A percentile compares a stretch with the other conserved stretches of the same genome.
phyloP scores from a whole-genome alignment of 805 yeast genomes.

The Lachancea cidri region DNA sequence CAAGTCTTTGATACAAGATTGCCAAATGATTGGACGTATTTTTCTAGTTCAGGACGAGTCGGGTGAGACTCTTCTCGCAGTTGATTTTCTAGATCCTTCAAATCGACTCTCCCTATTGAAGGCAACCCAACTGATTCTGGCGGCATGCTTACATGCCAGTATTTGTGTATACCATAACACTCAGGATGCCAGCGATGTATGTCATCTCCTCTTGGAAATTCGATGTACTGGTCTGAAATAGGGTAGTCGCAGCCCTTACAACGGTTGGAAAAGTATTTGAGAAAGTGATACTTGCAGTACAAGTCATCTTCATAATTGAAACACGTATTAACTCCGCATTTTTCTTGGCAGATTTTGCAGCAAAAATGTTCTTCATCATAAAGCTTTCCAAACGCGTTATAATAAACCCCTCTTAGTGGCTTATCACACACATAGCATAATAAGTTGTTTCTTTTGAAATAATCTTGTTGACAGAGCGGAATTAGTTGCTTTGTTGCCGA shows the following conservation, averaged over 20 bases:
- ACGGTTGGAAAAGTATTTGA: slow-evolving; percentile 75
- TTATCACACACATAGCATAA: slow-evolving; percentile 83
- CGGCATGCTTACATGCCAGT: slow-evolving; percentile 84
- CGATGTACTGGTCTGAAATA: slow-evolving; percentile 90
- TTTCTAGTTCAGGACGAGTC: slow-evolving; percentile 44
- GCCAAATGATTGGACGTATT: slow-evolving; percentile 63
- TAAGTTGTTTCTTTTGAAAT: slow-evolving; percentile 76
- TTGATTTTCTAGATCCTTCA: slow-evolving; percentile 15
- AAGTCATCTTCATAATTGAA: slow-evolving; percentile 81
- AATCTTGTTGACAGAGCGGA: slow-evolving; percentile 86
- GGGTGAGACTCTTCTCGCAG: slow-evolving; percentile 31
- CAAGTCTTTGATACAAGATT: slow-evolving; percentile 60
- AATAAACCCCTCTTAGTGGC: slow-evolving; percentile 87
- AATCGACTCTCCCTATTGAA: slow-evolving; percentile 21
- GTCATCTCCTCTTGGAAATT: slow-evolving; percentile 82
- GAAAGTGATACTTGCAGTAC: slow-evolving; percentile 89
- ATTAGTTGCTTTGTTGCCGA: slow-evolving; percentile 40
- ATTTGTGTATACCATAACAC: slow-evolving; percentile 95
- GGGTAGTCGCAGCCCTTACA: slow-evolving; percentile 94
- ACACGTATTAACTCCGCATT: slow-evolving; percentile 86
- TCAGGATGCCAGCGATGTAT: slow-evolving; percentile 99
- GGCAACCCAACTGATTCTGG: slow-evolving; percentile 52
- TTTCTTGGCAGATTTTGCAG: slow-evolving; percentile 78
- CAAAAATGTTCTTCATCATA: slow-evolving; percentile 95
- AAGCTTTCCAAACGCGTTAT: slow-evolving; percentile 86